Percentiles rank a stretch among this genome's conserved stretches.
Evolutionary conservation across 2,329 filamentous ascomycete species (phyloP).

Genomic region (Monosporascus sp.): DNA sequence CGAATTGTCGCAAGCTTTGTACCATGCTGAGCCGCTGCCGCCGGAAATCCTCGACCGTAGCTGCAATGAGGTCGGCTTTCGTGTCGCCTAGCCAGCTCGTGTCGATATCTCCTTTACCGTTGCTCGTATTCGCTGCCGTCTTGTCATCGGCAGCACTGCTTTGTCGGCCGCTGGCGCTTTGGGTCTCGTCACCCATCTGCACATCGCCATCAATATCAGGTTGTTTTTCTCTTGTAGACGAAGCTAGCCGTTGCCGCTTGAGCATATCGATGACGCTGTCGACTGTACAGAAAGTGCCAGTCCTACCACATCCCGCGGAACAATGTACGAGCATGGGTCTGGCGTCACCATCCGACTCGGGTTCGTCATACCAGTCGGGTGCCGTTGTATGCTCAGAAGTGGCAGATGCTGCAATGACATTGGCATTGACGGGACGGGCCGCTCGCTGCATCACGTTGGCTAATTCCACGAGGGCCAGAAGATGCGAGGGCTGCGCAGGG

Average conservation of each 20-base stretch:
- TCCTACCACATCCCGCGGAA: constrained; percentile 91
- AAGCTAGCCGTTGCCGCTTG: constrained; percentile 65
- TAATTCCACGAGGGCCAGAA: constrained; percentile 85
- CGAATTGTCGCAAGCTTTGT: constrained; percentile 86
- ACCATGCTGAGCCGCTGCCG: constrained; percentile 92
- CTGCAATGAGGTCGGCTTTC: constrained; percentile 71
- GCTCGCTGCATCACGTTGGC: constrained; percentile 68
- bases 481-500: constrained; percentile 79
- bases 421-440: constrained; percentile 42
- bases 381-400: constrained; percentile 23
- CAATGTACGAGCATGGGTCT: constrained; percentile 89
- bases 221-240: constrained; percentile 13
- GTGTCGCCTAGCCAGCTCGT: constrained; percentile 65
- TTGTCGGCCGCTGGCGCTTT: constrained; percentile 15
- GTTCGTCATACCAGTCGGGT: constrained; percentile 51
- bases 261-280: constrained; percentile 96
- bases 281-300: constrained; percentile 93
- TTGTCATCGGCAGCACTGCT: constrained; percentile 10
- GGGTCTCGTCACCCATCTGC: constrained; percentile 32
- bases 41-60: constrained; percentile 87
- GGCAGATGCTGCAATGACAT: constrained; percentile 28
- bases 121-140: background rate
- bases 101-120: constrained; percentile 28
- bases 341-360: constrained; percentile 44
- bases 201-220: constrained; percentile 40